Percentiles rank a stretch among this genome's conserved stretches.
These are phyloP conservation scores for Sporothrix globosa DNA, from an alignment of 2,329 filamentous ascomycete species.

Conservation along the genomic window DNA sequence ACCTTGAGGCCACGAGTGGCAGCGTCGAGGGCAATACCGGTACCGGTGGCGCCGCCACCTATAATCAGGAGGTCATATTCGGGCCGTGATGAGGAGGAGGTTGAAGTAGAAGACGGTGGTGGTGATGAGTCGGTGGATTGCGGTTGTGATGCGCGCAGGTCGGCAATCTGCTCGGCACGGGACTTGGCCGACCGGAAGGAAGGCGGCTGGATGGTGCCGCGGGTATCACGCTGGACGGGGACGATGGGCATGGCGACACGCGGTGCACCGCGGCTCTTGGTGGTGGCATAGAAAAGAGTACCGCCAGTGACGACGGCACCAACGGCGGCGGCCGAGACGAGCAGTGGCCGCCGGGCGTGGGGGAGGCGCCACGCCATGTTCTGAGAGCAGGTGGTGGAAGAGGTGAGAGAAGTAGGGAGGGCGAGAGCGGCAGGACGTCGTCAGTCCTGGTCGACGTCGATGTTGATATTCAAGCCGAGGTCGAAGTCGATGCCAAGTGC, in stretches of 20 bases:
- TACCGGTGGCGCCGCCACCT: constrained; percentile 76
- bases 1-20: constrained; percentile 78
- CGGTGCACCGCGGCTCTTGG: neutral
- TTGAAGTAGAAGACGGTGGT: neutral
- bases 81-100: constrained; percentile 43
- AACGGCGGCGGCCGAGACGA: constrained; percentile 29
- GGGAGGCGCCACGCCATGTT: constrained; percentile 29
- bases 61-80: constrained; percentile 79
- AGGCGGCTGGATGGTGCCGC: constrained; percentile 29
- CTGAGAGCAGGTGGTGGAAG: neutral
- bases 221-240: constrained; percentile 30
- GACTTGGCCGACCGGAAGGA: constrained; percentile 27
- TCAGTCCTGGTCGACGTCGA: neutral
- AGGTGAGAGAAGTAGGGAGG: neutral
- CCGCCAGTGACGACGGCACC: constrained; percentile 28
- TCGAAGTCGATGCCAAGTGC: neutral
- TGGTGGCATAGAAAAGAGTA: constrained; percentile 19
- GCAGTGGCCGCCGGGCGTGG: constrained; percentile 26
- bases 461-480: neutral
- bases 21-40: constrained; percentile 80
- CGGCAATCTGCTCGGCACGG: constrained; percentile 31
- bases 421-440: constrained; percentile 2
- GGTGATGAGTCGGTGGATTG: constrained; percentile 33
- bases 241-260: constrained; percentile 26
- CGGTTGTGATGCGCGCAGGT: constrained; percentile 14